A percentile compares a stretch with the other conserved stretches of the same genome.
These are phyloP conservation scores for Coleophoma eucalyptorum DNA, from an alignment of 2,329 filamentous ascomycete species.

Conservation along the genomic window DNA sequence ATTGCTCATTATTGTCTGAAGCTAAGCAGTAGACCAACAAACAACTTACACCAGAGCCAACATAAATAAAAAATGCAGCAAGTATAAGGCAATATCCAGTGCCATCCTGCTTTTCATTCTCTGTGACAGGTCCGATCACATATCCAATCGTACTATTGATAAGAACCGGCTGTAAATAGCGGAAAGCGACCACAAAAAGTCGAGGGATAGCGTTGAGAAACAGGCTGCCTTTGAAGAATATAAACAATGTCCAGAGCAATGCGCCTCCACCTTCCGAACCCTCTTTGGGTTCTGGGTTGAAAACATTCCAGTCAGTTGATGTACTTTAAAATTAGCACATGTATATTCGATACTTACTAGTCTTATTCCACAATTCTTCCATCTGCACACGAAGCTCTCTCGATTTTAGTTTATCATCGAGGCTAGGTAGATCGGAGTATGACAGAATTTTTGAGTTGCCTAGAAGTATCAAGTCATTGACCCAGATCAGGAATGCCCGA, in stretches of 20 bases:
- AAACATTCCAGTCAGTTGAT: constrained; percentile 5
- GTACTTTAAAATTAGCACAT: constrained; percentile 3
- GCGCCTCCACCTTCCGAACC: constrained; percentile 20
- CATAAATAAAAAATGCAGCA: constrained; percentile 29
- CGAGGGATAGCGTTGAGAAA: constrained; percentile 29
- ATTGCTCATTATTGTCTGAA: not conserved
- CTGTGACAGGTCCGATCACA: constrained; percentile 8
- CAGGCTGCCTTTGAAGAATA: constrained; percentile 25
- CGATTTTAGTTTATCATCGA: constrained; percentile 10
- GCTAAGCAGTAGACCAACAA: not conserved
- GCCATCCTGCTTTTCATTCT: not conserved
- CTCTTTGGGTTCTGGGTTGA: constrained; percentile 16
- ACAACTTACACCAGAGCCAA: constrained; percentile 31
- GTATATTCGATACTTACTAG: constrained; percentile 6
- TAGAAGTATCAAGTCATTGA: constrained; percentile 15
- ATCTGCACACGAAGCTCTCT: constrained; percentile 1
- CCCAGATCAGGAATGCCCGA: constrained; percentile 17
- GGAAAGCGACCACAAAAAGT: constrained; percentile 33
- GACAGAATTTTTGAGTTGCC: constrained; percentile 15
- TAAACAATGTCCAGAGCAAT: constrained; percentile 27
- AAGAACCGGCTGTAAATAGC: constrained; percentile 36
- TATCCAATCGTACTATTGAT: constrained; percentile 34
- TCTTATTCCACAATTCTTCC: constrained; percentile 5
- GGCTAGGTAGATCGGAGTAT: constrained; percentile 13
- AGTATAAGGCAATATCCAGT: constrained; percentile 28